These are phyloP conservation scores for Hanseniaspora occidentalis DNA, from an alignment of 805 yeast genomes.

Conservation along the genomic window DNA sequence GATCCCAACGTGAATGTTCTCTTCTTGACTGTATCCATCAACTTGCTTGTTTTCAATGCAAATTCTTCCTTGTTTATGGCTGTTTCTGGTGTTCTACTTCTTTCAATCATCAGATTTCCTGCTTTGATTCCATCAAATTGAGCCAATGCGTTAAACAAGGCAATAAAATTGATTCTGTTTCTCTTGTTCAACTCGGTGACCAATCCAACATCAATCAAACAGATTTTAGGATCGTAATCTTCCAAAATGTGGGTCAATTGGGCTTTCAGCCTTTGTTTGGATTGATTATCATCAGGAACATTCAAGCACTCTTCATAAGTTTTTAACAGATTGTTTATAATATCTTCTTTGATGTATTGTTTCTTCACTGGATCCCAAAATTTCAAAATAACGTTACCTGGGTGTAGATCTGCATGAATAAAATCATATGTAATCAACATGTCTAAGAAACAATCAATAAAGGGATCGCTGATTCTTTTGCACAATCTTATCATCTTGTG, in stretches of 20 bases:
- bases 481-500: conserved; percentile 32
- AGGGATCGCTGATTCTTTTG: conserved; percentile 61
- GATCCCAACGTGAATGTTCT: conserved; percentile 89
- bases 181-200: conserved; percentile 74
- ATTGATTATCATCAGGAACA: conserved; percentile 1
- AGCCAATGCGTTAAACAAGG: conserved; percentile 75
- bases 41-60: conserved; percentile 73
- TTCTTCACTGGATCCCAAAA: conserved; percentile 38
- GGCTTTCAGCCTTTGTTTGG: conserved; percentile 14
- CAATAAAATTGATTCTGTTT: conserved; percentile 79
- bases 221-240: conserved; percentile 73
- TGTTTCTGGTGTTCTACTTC: conserved; percentile 90
- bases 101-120: conserved; percentile 89
- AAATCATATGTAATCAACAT: conserved; percentile 91
- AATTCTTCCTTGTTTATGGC: conserved; percentile 76
- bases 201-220: conserved; percentile 75
- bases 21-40: conserved; percentile 70
- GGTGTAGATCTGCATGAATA: conserved; percentile 93
- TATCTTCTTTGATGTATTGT: background rate
- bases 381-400: conserved; percentile 82
- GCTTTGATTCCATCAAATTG: conserved; percentile 90
- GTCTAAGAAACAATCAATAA: conserved; percentile 81
- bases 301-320: conserved; percentile 15
- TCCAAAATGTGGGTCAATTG: conserved; percentile 38
- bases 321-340: conserved; percentile 4